phyloP scores from a whole-genome alignment of 2,329 filamentous ascomycete species.

The Penicillium italicum region DNA sequence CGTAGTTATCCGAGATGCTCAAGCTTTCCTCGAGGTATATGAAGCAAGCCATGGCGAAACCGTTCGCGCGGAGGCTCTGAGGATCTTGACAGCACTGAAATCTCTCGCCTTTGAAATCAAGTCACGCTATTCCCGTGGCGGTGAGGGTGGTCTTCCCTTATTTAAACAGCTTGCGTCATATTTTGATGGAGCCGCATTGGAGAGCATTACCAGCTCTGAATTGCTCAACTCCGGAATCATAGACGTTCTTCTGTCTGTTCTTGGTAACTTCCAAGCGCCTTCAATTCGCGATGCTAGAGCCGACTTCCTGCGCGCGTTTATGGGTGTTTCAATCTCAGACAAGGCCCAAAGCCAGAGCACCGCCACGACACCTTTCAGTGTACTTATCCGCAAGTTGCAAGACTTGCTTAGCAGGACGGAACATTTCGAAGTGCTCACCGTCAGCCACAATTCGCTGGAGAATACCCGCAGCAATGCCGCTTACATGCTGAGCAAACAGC shows the following conservation, averaged over 20 bases:
- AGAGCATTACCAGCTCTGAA: constrained; percentile 94
- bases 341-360: constrained; percentile 63
- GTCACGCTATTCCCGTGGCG: constrained; percentile 58
- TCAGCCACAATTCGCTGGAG: constrained; percentile 88
- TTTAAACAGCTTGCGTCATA: constrained; percentile 75
- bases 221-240: constrained; percentile 88
- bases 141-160: constrained; percentile 56
- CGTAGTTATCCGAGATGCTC: constrained; percentile 71
- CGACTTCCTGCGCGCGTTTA: constrained; percentile 87
- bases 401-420: constrained; percentile 94
- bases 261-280: constrained; percentile 62
- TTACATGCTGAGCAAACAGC: constrained; percentile 94
- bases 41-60: constrained; percentile 70
- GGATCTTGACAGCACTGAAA: constrained; percentile 71
- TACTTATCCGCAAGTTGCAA: constrained; percentile 89
- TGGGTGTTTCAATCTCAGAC: constrained; percentile 63
- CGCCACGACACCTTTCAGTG: constrained; percentile 78
- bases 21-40: constrained; percentile 77
- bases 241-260: constrained; percentile 73
- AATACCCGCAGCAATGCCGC: constrained; percentile 85
- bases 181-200: constrained; percentile 82
- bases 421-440: constrained; percentile 95
- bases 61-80: constrained; percentile 73
- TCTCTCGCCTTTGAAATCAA: constrained; percentile 68
- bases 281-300: constrained; percentile 61